These are phyloP conservation scores for Aureobasidium sp. DNA, from an alignment of 2,329 filamentous ascomycete species.

Conservation along the genomic window DNA sequence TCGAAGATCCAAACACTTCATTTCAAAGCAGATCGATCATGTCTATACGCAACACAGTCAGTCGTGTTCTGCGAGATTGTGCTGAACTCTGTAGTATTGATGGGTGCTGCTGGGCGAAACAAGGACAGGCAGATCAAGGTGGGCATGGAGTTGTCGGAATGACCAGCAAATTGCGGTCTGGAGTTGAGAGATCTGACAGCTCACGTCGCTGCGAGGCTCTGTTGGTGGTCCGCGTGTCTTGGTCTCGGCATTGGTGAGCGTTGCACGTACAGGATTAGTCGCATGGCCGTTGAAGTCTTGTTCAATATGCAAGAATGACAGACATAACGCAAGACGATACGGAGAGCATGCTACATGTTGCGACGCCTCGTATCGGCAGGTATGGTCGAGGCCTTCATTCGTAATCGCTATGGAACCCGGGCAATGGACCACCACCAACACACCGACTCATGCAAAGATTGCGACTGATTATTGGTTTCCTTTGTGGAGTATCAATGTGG, in stretches of 20 bases:
- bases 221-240: not conserved
- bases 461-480: not conserved
- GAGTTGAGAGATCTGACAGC: not conserved
- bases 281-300: not conserved
- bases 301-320: not conserved
- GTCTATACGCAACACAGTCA: not conserved
- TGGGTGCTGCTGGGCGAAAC: not conserved
- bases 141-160: not conserved
- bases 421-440: not conserved
- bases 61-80: not conserved
- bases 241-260: not conserved
- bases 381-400: not conserved
- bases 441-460: not conserved
- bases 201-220: slow-evolving; percentile 6
- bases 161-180: not conserved
- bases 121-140: not conserved
- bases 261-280: slow-evolving; percentile 5
- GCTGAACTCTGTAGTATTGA: not conserved
- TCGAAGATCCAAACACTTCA: not conserved
- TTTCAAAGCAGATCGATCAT: not conserved
- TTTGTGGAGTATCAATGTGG: not conserved
- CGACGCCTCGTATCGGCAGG: not conserved
- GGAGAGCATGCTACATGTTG: not conserved
- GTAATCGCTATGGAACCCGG: not conserved
- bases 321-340: not conserved